These are phyloP conservation scores for Lolium perenne DNA, from an alignment of 176 grass and related monocot genomes.

Conservation along the genomic window DNA sequence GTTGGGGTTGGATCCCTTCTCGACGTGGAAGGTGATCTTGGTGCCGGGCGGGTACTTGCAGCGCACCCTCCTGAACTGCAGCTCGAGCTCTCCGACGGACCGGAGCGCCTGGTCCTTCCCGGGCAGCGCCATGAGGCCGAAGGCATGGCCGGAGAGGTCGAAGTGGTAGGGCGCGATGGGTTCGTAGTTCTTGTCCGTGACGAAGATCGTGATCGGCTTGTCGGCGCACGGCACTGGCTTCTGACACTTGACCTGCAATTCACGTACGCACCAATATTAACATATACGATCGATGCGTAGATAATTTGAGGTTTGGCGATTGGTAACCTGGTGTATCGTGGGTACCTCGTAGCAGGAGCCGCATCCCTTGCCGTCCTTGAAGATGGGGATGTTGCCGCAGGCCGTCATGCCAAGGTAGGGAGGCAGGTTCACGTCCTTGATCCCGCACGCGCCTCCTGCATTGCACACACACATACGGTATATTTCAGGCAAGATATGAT, in stretches of 20 bases:
- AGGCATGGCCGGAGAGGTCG: conserved; percentile 71
- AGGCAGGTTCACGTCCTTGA: conserved; percentile 61
- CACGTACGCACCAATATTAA: background rate
- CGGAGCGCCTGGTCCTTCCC: conserved; percentile 57
- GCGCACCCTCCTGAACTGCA: conserved; percentile 69
- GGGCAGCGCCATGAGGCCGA: conserved; percentile 63
- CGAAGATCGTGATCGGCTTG: conserved; percentile 52
- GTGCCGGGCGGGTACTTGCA: conserved; percentile 57
- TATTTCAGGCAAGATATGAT: background rate
- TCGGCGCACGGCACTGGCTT: conserved; percentile 50
- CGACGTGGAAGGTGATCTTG: conserved; percentile 74
- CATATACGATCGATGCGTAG: background rate
- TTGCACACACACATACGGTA: background rate
- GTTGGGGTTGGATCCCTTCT: conserved; percentile 59
- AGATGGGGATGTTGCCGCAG: conserved; percentile 71
- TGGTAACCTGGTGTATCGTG: background rate
- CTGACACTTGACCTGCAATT: conserved; percentile 49
- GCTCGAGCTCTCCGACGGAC: conserved; percentile 57
- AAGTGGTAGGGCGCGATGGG: conserved; percentile 69
- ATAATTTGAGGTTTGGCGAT: background rate
- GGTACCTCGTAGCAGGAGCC: conserved; percentile 68
- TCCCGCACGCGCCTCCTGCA: conserved; percentile 78
- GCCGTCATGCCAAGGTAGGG: conserved; percentile 72
- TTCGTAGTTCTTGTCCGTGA: conserved; percentile 74
- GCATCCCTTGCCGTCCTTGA: conserved; percentile 79